A percentile compares a stretch with the other conserved stretches of the same genome.
These are phyloP conservation scores for Clarireedia hainanense DNA, from an alignment of 2,329 filamentous ascomycete species.

Conservation along the genomic window DNA sequence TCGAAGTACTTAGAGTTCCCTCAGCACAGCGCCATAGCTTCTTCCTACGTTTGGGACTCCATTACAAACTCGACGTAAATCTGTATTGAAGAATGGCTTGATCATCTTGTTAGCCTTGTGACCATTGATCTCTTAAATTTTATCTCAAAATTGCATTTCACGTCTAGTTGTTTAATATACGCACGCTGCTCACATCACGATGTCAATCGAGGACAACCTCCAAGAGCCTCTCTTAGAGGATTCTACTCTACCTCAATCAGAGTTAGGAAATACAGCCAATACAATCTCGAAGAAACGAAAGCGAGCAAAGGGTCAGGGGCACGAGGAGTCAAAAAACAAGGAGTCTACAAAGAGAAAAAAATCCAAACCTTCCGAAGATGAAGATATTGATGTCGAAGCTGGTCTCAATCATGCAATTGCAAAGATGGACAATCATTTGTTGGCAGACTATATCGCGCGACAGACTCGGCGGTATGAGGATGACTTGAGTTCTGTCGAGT, in stretches of 20 bases:
- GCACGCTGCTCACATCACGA: conserved; percentile 7
- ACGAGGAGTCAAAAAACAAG: conserved; percentile 2
- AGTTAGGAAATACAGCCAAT: conserved; percentile 9
- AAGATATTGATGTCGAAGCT: conserved; percentile 56
- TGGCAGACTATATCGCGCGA: conserved; percentile 81
- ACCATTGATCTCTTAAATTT: no score
- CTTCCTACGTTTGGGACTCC: no score
- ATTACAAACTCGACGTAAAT: no score
- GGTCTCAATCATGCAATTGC: conserved; percentile 74
- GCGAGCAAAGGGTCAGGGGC: conserved; percentile 16
- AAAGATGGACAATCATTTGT: conserved; percentile 71
- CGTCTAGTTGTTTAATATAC: neutral
- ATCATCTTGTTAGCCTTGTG: no score
- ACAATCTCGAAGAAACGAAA: conserved; percentile 27
- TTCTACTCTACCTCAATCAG: conserved; percentile 14
- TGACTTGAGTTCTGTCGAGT: conserved; percentile 74
- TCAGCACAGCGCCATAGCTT: no score
- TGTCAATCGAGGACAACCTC: conserved; percentile 21
- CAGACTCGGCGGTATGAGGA: conserved; percentile 69
- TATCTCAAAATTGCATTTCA: no score
- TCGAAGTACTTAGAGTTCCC: neutral
- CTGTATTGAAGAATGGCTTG: no score
- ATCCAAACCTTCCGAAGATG: conserved; percentile 44
- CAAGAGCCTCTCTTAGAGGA: conserved; percentile 27
- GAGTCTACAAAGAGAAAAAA: conserved; percentile 39